Base-by-base conservation (phyloP, 1,284 basidiomycete genomes). In the Coniophora puteana region DNA sequence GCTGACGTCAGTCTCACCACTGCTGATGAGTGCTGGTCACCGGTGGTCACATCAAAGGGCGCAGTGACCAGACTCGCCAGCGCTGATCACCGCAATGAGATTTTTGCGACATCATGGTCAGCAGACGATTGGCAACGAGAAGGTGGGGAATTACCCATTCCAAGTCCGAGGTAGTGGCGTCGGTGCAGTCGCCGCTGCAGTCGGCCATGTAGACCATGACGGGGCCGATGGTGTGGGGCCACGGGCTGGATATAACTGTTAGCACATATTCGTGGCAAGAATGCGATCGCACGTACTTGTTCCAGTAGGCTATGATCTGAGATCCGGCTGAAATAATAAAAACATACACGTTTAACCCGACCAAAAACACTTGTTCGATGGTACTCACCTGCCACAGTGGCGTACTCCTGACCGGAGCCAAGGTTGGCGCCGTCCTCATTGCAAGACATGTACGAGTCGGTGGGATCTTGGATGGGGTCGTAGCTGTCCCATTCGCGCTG, bases 281-380 rank as follows among this genome's bases (percentile, higher is more conserved):
- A 12, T 4, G n/a, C n/a, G n/a, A n/a, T n/a, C 16, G 33, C 4
- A 11, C 26, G 41, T 39, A 52, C 48, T 58, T 63, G n/a, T n/a
- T n/a, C 69, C 69, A 72, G 51, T 66, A 68, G 16, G 70, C 70
- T 3, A 59, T 64, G 46, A 73, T 61, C 26, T 60, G 51, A 18
- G 65, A 61, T 30, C 71, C 71, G 40, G 69, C 69, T 31, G 33
- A n/a, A 20, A 5, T n/a, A n/a, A n/a, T n/a, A n/a, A n/a, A n/a
- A n/a, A n/a, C n/a, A n/a, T n/a, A n/a, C n/a, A n/a, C n/a, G n/a
- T n/a, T n/a, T n/a, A n/a, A n/a, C n/a, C n/a, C n/a, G n/a, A n/a
- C n/a, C n/a, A n/a, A n/a, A n/a, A n/a, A n/a, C n/a, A n/a, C n/a
- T n/a, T n/a, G n/a, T 31, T 27, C n/a, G n/a, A n/a, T 14, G 29